Percentiles rank a stretch among this genome's conserved stretches.
Conservation (phyloP, 257 asterid species). For the Plantago elongata region DNA sequence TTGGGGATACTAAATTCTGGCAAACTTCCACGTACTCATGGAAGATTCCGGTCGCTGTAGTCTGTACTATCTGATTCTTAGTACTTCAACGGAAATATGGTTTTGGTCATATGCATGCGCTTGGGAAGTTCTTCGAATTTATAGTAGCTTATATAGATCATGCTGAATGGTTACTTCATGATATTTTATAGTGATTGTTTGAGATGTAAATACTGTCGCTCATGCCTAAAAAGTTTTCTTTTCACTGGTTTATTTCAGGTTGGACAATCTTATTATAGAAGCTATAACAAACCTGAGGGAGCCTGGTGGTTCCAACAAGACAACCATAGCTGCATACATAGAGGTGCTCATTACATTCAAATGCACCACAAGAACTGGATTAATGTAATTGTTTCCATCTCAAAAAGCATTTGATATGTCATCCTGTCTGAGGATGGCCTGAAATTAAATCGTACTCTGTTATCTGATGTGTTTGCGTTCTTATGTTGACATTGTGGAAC, state of each 20-base stretch:
- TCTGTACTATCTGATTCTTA: too few species aligned
- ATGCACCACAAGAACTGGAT: slow-evolving; percentile 7
- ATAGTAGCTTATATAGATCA: too few species aligned
- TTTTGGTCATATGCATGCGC: too few species aligned
- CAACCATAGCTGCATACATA: slow-evolving; percentile 76
- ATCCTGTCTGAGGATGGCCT: slow-evolving; percentile 2
- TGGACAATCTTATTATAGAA: slow-evolving; percentile 88
- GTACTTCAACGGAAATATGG: too few species aligned
- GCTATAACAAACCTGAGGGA: slow-evolving; percentile 81
- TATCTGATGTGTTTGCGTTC: slow-evolving; percentile 6
- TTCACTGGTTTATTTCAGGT: slow-evolving; percentile 42
- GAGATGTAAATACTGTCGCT: slow-evolving; percentile 12
- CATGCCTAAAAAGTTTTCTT: slow-evolving; percentile 15
- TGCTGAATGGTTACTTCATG: too few species aligned
- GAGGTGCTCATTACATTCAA: slow-evolving; percentile 47
- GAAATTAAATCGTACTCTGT: slow-evolving; percentile 4
- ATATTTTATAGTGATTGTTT: slow-evolving; percentile 2
- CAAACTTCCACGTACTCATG: neutral
- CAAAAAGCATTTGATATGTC: too few species aligned
- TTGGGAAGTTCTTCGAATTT: too few species aligned
- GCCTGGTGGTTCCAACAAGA: slow-evolving; percentile 83
- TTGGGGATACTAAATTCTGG: neutral
- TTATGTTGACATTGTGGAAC: neutral
- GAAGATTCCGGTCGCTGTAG: too few species aligned
- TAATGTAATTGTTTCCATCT: neutral